These are phyloP conservation scores for Phytophthora pini DNA, from an alignment of 352 stramenopile genomes.

Conservation along the genomic window DNA sequence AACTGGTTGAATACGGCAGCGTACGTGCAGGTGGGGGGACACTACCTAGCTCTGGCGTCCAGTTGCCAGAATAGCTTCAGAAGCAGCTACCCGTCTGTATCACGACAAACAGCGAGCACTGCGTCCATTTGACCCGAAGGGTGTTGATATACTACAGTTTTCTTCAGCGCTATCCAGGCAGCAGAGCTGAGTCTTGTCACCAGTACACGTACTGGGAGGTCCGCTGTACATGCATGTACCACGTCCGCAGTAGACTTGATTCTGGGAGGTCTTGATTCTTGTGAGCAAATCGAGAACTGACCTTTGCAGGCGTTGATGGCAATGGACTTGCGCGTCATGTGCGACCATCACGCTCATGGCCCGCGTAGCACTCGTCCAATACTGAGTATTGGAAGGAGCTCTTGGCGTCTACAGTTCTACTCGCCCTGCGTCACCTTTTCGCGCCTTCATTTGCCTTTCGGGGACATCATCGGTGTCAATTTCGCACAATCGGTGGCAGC, in stretches of 20 bases:
- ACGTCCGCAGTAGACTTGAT: neutral
- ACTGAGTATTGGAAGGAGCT: constrained; percentile 13
- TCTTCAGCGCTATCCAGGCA: neutral
- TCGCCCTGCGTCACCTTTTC: neutral
- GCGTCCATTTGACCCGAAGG: constrained; percentile 1
- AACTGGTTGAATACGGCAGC: constrained; percentile 5
- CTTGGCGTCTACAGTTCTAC: neutral
- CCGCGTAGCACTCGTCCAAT: constrained; percentile 15
- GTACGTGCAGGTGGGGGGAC: no score
- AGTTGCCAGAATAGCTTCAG: neutral
- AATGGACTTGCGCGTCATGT: constrained; percentile 9
- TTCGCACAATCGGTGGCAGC: neutral
- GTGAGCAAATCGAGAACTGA: constrained; percentile 7
- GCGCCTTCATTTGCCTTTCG: neutral
- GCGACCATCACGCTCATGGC: neutral
- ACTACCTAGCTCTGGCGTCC: neutral
- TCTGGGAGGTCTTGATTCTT: constrained; percentile 5
- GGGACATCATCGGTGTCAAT: neutral
- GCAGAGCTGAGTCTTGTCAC: neutral
- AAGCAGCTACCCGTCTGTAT: neutral
- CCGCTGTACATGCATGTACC: neutral
- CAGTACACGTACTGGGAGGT: neutral
- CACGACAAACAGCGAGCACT: neutral
- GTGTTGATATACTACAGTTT: neutral
- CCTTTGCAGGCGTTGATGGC: neutral